Conservation (phyloP, 768 basidiomycete species). For the Termitomyces sp. region DNA sequence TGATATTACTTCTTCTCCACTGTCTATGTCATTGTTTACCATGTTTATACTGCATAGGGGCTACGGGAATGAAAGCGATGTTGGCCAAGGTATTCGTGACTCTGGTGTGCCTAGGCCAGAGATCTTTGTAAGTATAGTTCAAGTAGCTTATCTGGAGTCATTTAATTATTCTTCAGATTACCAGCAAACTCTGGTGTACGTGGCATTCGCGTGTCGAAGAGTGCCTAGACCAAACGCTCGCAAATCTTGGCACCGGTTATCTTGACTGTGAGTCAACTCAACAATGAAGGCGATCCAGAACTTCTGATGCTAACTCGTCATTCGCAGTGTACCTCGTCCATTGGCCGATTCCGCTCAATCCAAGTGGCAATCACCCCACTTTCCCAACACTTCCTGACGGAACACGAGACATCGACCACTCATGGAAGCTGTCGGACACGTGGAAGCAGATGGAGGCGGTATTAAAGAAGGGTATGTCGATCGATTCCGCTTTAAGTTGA, state of each 20-base stretch:
- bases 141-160: neutral
- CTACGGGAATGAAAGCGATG: slow-evolving; percentile 76
- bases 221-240: slow-evolving; percentile 68
- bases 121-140: slow-evolving; percentile 30
- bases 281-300: slow-evolving; percentile 2
- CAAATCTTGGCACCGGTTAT: slow-evolving; percentile 78
- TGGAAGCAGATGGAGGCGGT: slow-evolving; percentile 84
- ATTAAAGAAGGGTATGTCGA: slow-evolving; percentile 47
- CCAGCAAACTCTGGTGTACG: slow-evolving; percentile 66
- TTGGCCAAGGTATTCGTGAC: slow-evolving; percentile 73
- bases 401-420: slow-evolving; percentile 58
- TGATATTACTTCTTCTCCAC: slow-evolving; percentile 7
- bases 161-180: slow-evolving; percentile 38
- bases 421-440: slow-evolving; percentile 65
- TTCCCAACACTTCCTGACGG: slow-evolving; percentile 59
- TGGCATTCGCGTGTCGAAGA: slow-evolving; percentile 70
- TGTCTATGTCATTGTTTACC: too few relatives aligned
- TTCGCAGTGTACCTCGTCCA: slow-evolving; percentile 60
- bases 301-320: slow-evolving; percentile 4
- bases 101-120: slow-evolving; percentile 76
- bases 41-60: slow-evolving; percentile 30
- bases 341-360: slow-evolving; percentile 77
- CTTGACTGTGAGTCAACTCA: slow-evolving; percentile 52
- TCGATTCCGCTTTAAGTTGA: neutral
- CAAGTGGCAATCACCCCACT: slow-evolving; percentile 55